These are phyloP conservation scores for Picea abies DNA, from an alignment of 83 land plant genomes.

Conservation along the genomic window DNA sequence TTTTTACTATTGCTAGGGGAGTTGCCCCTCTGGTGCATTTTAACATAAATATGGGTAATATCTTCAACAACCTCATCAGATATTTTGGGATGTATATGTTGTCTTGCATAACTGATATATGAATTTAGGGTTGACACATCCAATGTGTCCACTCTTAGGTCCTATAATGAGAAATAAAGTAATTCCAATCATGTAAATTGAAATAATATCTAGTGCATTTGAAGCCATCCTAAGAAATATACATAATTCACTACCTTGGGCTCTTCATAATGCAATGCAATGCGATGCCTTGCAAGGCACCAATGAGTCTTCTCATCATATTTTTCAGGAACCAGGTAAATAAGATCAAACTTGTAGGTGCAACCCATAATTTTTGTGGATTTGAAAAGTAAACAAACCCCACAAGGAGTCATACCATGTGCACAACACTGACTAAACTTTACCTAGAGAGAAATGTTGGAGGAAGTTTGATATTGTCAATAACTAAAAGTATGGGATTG, in stretches of 20 bases:
- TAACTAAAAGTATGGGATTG: conserved; percentile 90
- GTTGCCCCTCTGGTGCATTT: conserved; percentile 89
- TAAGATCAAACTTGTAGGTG: conserved; percentile 81
- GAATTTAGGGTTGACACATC: conserved; percentile 79
- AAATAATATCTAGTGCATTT: not conserved
- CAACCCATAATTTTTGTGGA: not conserved
- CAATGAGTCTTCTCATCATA: conserved; percentile 91
- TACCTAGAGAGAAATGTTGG: conserved; percentile 92
- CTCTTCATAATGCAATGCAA: conserved; percentile 83
- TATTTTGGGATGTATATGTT: conserved; percentile 75
- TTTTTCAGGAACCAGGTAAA: conserved; percentile 91
- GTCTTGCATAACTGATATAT: conserved; percentile 88
- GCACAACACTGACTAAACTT: not conserved
- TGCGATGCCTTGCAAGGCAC: conserved; percentile 91
- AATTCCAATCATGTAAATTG: not conserved
- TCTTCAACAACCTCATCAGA: conserved; percentile 91
- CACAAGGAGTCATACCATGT: not conserved
- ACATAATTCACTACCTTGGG: conserved; percentile 54
- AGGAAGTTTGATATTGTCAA: conserved; percentile 95
- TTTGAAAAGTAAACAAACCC: not conserved
- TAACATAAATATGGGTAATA: conserved; percentile 83
- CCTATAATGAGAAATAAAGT: conserved; percentile 33
- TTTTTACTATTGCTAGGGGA: conserved; percentile 94
- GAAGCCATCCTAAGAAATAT: no score
- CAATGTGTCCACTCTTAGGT: conserved; percentile 56